Base-by-base conservation (phyloP, 768 basidiomycete genomes). In the Boletales sp. region DNA sequence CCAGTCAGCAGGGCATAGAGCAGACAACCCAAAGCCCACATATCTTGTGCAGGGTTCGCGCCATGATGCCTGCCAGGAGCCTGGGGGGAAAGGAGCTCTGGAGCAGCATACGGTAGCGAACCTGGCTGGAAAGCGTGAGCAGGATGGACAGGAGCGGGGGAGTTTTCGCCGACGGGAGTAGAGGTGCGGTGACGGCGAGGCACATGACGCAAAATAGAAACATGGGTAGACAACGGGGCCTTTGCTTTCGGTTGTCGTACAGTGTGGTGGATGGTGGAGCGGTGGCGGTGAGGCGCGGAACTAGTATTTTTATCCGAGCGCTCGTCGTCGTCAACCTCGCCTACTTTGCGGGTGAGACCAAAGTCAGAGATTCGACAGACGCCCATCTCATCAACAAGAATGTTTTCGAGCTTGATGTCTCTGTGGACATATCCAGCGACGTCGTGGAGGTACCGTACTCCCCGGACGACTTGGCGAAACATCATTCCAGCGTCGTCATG, bases 391-490 rank as follows among this genome's bases (percentile, higher is more conserved):
- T 94, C 91, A 46, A 94, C 84, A 38, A 98, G 81, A 43, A 98
- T 83, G 72, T 99, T 99, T 71, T 98, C 97, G 51, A 97, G 81
- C 73, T 99, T 99, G 67, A 99, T 74, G 71, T 99, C 97, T 59
- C 93, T 81, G 72, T 99, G 95, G 47, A 94, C 87, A 58, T 87
- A 81, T 8, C 77, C 70, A 24, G 83, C 86, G 37, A 80, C 79
- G 51, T 86, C 81, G 66, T 95, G 92, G 63, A 95, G 69, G 70
- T 94, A 94, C 45, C 82, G 78, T 62, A 94, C 69, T 17, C 89
- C 91, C 47, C 86, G 74, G 44, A 90, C 88, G 57, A 94, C 79
- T 74, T 94, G 90, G 47, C 85, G 77, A 64, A 94, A 91, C 79
- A 91, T 83, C 76, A 83, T 86, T 44, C 88, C 88, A 4, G 78